Evolutionary conservation across 768 basidiomycete species (phyloP), one percentile per base, ranked within the genome.

Genomic region (Boletus speciosus): DNA sequence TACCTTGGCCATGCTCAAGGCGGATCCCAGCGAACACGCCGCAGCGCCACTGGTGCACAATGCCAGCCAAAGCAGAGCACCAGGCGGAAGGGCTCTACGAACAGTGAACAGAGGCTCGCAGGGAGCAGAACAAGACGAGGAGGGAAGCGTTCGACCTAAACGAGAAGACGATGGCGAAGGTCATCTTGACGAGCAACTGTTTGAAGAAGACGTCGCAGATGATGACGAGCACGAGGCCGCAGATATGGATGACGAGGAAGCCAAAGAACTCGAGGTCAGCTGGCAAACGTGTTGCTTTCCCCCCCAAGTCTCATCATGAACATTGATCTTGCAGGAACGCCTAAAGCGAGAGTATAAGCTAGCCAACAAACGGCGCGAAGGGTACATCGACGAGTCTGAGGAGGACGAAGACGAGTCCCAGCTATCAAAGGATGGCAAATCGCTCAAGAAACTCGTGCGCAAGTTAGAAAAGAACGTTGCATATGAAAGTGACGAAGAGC

Each of bases 161-260:
- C 79, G 75, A 56, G 86, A 88, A 62, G 75, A 79, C 60, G 88
- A 86, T 15, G 85, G 76, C 19, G 91, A 93, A 58, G 90, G 89
- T 6, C 89, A 89, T 63, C 64, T 88, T 55, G 92, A 94, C 63
- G 92, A 94, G 67, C 79, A 89, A 51, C 77, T 85, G 7, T 93
- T 82, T 59, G 90, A 93, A 62, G 89, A 87, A 62, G 86, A 89
- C 16, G 87, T 92, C 63, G 88, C 88, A 3, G 92, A 94, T 62
- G 92, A 94, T 55, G 92, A 94, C 34, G 92, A 93, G 63, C 83
- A 83, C 62, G 80, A 84, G 70, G 79, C 80, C 15, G 79, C 82
- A 12, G 87, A 88, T 51, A 80, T 82, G 51, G 82, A 91, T 39
- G 92, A 93, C 51, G 89, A 93, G 60, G 92, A 93, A 65, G 82